Evolutionary conservation across 169 alveolate genomes (phyloP).

Genomic region (Plasmodium sp.): DNA sequence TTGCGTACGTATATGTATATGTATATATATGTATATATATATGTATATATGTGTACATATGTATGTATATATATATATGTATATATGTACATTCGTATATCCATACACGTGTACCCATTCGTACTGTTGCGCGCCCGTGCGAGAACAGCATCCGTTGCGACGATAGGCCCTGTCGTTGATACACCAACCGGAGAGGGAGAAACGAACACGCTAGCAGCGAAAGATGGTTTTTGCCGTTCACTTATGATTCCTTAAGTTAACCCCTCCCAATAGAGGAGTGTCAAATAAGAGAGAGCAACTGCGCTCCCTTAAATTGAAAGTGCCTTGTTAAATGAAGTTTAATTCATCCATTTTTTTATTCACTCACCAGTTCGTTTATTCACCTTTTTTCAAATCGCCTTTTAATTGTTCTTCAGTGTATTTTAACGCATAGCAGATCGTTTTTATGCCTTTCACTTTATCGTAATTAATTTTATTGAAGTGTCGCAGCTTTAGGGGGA

Average conservation of each 20-base stretch:
- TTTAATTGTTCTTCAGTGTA: not conserved
- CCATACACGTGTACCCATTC: not conserved
- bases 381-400: not conserved
- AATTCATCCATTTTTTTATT: not conserved
- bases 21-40: not conserved
- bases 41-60: not conserved
- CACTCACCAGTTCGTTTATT: not conserved
- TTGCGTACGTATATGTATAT: not conserved
- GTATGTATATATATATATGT: not conserved
- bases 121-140: not conserved
- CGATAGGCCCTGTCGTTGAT: not conserved
- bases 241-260: constrained; percentile 2
- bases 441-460: not conserved
- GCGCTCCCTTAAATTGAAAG: not conserved
- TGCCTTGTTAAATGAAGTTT: not conserved
- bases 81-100: not conserved
- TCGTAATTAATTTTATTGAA: not conserved
- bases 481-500: not conserved
- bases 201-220: not conserved
- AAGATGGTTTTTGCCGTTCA: constrained; percentile 7
- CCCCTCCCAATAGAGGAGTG: not conserved
- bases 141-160: not conserved
- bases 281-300: not conserved
- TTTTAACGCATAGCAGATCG: not conserved
- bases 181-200: not conserved